phyloP scores from a whole-genome alignment of 768 basidiomycete genomes.

The Tulasnella calospora region DNA sequence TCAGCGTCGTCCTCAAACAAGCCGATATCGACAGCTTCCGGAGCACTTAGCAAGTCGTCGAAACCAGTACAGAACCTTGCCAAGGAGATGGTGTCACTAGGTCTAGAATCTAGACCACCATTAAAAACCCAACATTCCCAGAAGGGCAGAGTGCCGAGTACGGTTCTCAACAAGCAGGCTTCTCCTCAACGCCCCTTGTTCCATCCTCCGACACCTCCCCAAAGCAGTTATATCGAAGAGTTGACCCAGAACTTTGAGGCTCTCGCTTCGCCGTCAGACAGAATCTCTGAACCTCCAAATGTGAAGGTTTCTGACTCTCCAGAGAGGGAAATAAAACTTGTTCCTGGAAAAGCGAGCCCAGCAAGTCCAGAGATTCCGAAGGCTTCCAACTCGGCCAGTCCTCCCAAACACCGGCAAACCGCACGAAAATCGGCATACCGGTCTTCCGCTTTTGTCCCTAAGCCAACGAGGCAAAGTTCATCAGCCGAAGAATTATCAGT shows the following conservation, averaged over 20 bases:
- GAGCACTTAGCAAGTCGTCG: not conserved
- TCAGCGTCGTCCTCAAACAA: not conserved
- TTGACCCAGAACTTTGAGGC: not conserved
- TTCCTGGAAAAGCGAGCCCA: not conserved
- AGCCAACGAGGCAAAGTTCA: not conserved
- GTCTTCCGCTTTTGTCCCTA: not conserved
- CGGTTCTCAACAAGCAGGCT: not conserved
- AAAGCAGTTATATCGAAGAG: not conserved
- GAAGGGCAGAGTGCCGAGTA: not conserved
- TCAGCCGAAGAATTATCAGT: not conserved
- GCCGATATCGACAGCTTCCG: not conserved
- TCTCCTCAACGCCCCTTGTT: not conserved
- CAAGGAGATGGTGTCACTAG: not conserved
- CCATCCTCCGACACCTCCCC: not conserved
- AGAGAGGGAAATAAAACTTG: not conserved
- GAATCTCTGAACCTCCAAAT: not conserved
- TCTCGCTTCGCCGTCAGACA: not conserved
- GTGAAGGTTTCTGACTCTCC: not conserved
- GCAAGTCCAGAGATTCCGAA: not conserved
- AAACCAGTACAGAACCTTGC: not conserved
- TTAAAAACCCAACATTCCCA: not conserved
- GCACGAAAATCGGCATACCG: not conserved
- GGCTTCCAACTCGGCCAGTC: not conserved
- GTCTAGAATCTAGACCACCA: not conserved
- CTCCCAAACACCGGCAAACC: not conserved